A percentile compares a stretch with the other conserved stretches of the same genome.
These are phyloP conservation scores for Aschersonia sp. DNA, from an alignment of 2,329 filamentous ascomycete genomes.

Conservation along the genomic window DNA sequence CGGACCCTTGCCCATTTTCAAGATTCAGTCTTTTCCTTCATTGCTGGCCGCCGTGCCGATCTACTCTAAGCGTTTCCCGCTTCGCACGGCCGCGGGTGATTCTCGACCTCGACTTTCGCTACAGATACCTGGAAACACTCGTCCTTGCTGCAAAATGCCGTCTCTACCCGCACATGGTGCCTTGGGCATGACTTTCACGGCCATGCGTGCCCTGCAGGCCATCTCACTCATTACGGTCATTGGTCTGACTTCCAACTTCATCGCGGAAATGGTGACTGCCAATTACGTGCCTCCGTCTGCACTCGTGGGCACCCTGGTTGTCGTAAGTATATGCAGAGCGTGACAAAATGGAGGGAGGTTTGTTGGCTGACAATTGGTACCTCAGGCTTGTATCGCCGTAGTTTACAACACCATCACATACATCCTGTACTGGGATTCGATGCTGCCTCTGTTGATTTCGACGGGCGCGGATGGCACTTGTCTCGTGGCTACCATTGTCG, in stretches of 20 bases:
- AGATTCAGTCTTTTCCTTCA: conserved; percentile 17
- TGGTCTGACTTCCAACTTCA: conserved; percentile 70
- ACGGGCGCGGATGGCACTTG: conserved; percentile 52
- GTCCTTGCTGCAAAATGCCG: conserved; percentile 23
- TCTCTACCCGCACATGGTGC: conserved; percentile 46
- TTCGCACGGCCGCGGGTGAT: conserved; percentile 22
- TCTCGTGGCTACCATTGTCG: conserved; percentile 63
- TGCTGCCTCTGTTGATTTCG: conserved; percentile 60
- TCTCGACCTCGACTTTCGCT: conserved; percentile 27
- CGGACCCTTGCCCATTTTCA: conserved; percentile 8
- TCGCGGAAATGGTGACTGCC: conserved; percentile 55
- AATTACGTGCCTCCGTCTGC: conserved; percentile 54
- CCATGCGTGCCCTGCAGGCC: conserved; percentile 55
- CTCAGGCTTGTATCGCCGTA: conserved; percentile 61
- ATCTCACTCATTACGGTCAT: conserved; percentile 62
- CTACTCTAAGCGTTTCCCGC: conserved; percentile 25
- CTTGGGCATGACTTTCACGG: conserved; percentile 64
- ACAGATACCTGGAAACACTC: conserved; percentile 18
- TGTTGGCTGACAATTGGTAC: not conserved
- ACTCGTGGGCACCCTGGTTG: conserved; percentile 61
- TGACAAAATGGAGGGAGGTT: not conserved
- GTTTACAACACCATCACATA: conserved; percentile 69
- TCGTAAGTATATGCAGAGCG: conserved; percentile 43
- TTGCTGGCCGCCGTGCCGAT: conserved; percentile 19
- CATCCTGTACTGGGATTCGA: conserved; percentile 65